Percentiles rank a stretch among this genome's conserved stretches.
These are phyloP conservation scores for Exophiala xenobiotica DNA, from an alignment of 2,329 filamentous ascomycete genomes.

Conservation along the genomic window DNA sequence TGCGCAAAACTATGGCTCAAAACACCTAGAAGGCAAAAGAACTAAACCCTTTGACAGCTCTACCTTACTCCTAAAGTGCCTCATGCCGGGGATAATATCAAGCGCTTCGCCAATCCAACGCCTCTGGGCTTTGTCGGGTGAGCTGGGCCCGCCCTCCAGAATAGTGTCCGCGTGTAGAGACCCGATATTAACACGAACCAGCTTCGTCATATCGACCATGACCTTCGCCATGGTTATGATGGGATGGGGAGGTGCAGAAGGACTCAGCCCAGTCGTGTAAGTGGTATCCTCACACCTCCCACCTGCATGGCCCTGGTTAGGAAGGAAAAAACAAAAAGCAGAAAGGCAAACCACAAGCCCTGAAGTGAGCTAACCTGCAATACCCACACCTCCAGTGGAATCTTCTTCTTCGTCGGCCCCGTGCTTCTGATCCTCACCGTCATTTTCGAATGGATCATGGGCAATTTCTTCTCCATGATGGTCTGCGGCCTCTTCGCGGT, in stretches of 20 bases:
- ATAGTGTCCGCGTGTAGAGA: not conserved
- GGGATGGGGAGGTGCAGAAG: constrained; percentile 28
- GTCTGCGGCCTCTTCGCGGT: constrained; percentile 28
- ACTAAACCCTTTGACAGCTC: constrained; percentile 14
- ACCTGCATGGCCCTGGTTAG: too few relatives aligned
- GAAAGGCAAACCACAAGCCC: too few relatives aligned
- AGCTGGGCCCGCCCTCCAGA: not conserved
- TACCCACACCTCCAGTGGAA: constrained; percentile 17
- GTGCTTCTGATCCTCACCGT: constrained; percentile 26
- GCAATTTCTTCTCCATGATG: constrained; percentile 31
- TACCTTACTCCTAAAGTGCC: constrained; percentile 29
- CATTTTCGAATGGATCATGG: constrained; percentile 31
- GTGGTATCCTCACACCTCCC: constrained; percentile 5
- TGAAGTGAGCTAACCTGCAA: not conserved
- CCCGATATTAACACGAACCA: constrained; percentile 4
- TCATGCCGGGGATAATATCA: constrained; percentile 27
- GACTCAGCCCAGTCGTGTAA: constrained; percentile 27
- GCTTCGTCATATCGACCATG: constrained; percentile 30
- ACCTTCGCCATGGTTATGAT: constrained; percentile 30
- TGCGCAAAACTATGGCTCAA: not conserved
- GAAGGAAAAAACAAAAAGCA: too few relatives aligned
- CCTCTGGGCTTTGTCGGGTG: constrained; percentile 29
- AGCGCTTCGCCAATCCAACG: constrained; percentile 29
- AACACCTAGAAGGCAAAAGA: not conserved
- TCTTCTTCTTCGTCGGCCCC: constrained; percentile 30